Conservation (phyloP, 352 stramenopile genomes). For the Saprolegnia parasitica region DNA sequence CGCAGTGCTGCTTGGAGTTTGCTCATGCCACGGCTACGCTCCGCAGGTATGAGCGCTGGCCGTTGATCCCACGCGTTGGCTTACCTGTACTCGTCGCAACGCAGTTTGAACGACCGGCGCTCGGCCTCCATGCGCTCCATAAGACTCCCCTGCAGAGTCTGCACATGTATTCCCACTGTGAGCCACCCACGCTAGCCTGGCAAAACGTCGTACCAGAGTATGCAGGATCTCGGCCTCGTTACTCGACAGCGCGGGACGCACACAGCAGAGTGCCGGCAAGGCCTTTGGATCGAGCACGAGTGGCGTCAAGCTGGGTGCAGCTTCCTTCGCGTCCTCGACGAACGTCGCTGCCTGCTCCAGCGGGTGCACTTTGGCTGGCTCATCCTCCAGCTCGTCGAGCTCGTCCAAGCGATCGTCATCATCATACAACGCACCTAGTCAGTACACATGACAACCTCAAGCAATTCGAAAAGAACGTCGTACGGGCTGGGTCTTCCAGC, state of each 20-base stretch:
- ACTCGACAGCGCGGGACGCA: background rate
- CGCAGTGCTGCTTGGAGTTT: constrained; percentile 11
- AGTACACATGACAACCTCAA: too few species aligned
- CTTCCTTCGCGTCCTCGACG: too few species aligned
- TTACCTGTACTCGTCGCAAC: constrained; percentile 9
- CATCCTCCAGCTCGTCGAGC: too few species aligned
- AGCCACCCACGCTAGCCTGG: too few species aligned
- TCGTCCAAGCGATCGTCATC: too few species aligned
- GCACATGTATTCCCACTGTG: background rate
- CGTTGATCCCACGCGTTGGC: background rate
- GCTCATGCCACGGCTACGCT: background rate
- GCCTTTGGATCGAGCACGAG: too few species aligned
- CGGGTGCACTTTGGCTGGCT: too few species aligned
- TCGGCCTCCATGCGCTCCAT: constrained; percentile 20
- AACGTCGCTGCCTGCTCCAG: too few species aligned
- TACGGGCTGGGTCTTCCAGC: too few species aligned
- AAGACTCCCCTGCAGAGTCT: constrained; percentile 2
- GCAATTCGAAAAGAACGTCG: too few species aligned
- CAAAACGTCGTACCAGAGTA: background rate
- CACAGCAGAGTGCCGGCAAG: background rate
- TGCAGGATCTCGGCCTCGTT: background rate
- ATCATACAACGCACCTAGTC: too few species aligned
- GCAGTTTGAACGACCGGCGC: background rate
- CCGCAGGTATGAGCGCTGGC: background rate
- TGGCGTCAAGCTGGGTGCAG: too few species aligned